Evolutionary conservation across 257 asterid genomes (phyloP), one percentile per base, ranked within the genome.

Genomic region (Misopates orontium): DNA sequence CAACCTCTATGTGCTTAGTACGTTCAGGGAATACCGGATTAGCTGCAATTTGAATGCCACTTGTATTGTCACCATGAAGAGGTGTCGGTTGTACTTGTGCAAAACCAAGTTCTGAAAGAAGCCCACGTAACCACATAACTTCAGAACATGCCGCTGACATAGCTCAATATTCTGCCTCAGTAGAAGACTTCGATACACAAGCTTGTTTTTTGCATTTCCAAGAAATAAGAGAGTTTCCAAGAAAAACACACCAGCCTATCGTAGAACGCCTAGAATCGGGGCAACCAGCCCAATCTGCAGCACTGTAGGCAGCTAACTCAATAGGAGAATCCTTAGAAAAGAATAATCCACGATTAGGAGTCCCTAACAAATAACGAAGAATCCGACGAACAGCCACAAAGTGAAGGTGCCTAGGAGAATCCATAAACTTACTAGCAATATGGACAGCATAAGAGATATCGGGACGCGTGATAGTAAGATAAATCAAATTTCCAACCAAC

Each of bases 161-260:
- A 18, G 39, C 14, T 1, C 42, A 42, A 20, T 52, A 53, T 15
- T 66, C 39, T 2, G 24, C 71, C 42, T 52, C 42, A 4, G 71
- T 53, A 0, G 62, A 66, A n/a, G 71, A 66, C 22, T 66, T 66
- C 0, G 71, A 52, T 31, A 65, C 60, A 4, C 40, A 0, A 13
- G 28, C 53, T 36, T 66, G 39, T 36, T 53, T 52, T 19, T 50
- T 52, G 6, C 53, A 66, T n/a, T 8, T 50, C 62, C 71, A 53
- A 0, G 53, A 66, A 7, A 66, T 51, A 13, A 16, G 52, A 7
- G 62, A 52, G 9, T 22, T 15, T 4, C 71, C 71, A 1, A 66
- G 10, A 21, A 66, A 36, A 3, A 66, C 54, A 53, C 71, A 66
- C 54, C 69, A 63, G 0, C 69, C 16, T 10, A 42, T 66, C 5